Conservation (phyloP, 257 asterid species). For the Penstemon newberryi region DNA sequence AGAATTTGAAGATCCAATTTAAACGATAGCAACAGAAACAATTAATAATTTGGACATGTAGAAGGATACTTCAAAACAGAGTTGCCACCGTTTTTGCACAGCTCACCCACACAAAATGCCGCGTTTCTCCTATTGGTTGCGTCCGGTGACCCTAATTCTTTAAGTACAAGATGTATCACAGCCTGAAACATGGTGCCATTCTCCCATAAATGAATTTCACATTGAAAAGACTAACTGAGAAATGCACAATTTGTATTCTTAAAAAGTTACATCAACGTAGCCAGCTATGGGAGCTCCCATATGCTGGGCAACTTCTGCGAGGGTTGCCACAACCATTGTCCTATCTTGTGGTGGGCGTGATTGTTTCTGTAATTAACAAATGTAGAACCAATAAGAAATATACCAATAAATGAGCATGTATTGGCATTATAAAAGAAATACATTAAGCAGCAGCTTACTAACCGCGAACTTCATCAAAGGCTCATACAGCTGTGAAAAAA, state of each 20-base stretch:
- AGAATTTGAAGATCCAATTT: conserved; percentile 12
- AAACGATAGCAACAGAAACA: conserved; percentile 2
- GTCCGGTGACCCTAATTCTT: conserved; percentile 79
- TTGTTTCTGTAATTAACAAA: conserved; percentile 59
- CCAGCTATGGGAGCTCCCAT: conserved; percentile 96
- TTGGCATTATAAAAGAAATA: background rate
- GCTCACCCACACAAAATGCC: conserved; percentile 96
- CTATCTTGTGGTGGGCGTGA: conserved; percentile 88
- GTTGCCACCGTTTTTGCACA: conserved; percentile 94
- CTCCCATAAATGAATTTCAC: conserved; percentile 24
- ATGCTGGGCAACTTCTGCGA: conserved; percentile 99
- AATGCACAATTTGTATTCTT: conserved; percentile 1
- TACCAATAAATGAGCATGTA: conserved; percentile 6
- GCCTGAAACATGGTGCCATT: conserved; percentile 52
- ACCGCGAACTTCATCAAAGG: conserved; percentile 95
- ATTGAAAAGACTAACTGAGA: background rate
- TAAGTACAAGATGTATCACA: conserved; percentile 83
- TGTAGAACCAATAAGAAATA: conserved; percentile 16
- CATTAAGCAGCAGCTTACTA: conserved; percentile 34
- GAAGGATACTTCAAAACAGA: conserved; percentile 78
- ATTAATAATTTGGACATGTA: conserved; percentile 4
- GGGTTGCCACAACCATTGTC: conserved; percentile 98
- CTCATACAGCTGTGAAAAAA: conserved; percentile 69
- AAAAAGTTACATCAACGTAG: conserved; percentile 67
- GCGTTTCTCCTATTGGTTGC: conserved; percentile 95